Evolutionary conservation across 371 early-diverging fungal genomes (phyloP).

Genomic region (Apophysomyces ossiformis): DNA sequence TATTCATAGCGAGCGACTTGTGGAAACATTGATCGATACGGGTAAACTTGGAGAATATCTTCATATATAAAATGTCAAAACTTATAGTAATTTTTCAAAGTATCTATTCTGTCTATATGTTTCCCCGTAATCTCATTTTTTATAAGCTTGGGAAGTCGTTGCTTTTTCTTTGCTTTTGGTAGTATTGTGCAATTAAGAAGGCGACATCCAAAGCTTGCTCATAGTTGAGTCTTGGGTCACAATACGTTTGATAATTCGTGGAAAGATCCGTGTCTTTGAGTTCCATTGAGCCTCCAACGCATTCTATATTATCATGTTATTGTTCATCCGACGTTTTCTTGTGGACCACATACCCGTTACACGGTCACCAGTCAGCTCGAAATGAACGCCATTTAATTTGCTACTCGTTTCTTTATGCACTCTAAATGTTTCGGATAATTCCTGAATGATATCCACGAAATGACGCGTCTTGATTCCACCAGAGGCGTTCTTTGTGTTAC

Average conservation of each 20-base stretch:
- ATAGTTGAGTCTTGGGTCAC: slow-evolving; percentile 95
- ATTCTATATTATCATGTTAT: slow-evolving; percentile 56
- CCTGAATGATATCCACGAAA: slow-evolving; percentile 82
- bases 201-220: slow-evolving; percentile 96
- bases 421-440: slow-evolving; percentile 80
- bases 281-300: slow-evolving; percentile 96
- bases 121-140: neutral
- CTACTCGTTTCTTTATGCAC: slow-evolving; percentile 80
- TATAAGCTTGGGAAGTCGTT: slow-evolving; percentile 46
- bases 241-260: slow-evolving; percentile 93
- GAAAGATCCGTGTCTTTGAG: slow-evolving; percentile 78
- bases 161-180: slow-evolving; percentile 63
- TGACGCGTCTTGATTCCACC: slow-evolving; percentile 91
- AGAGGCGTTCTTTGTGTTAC: slow-evolving; percentile 87
- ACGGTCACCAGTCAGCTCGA: slow-evolving; percentile 94
- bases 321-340: neutral
- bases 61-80: neutral
- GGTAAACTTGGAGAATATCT: slow-evolving; percentile 27
- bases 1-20: slow-evolving; percentile 40
- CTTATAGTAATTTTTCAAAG: neutral
- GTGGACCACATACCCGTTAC: slow-evolving; percentile 62
- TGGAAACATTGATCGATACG: slow-evolving; percentile 51
- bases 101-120: neutral
- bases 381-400: slow-evolving; percentile 92
- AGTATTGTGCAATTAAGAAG: slow-evolving; percentile 90